These are phyloP conservation scores for Tubosaeta sp. DNA, from an alignment of 768 basidiomycete species.

Conservation along the genomic window DNA sequence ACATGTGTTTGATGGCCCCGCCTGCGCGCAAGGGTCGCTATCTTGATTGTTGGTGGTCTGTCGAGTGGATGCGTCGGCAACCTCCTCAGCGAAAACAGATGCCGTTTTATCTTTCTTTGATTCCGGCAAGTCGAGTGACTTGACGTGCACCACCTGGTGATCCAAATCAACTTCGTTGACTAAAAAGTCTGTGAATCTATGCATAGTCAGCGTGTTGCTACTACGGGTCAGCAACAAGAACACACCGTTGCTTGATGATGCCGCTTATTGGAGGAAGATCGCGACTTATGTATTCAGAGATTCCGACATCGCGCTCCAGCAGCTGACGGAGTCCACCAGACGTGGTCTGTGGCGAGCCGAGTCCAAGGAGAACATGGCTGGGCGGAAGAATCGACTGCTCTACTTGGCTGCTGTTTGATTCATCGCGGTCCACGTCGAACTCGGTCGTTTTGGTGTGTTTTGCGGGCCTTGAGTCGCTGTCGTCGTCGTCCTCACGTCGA, in stretches of 20 bases:
- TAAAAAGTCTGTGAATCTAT: slow-evolving; percentile 94
- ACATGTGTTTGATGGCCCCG: slow-evolving; percentile 4
- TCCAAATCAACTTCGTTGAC: slow-evolving; percentile 88
- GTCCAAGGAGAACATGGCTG: slow-evolving; percentile 66
- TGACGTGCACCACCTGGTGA: slow-evolving; percentile 75
- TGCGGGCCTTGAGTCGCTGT: slow-evolving; percentile 32
- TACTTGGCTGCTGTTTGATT: slow-evolving; percentile 1
- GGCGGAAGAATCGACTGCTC: slow-evolving; percentile 52
- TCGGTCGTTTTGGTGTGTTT: slow-evolving; percentile 38
- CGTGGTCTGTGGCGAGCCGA: slow-evolving; percentile 46
- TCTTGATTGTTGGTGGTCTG: slow-evolving; percentile 13
- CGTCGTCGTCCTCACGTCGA: slow-evolving; percentile 53
- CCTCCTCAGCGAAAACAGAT: slow-evolving; percentile 16
- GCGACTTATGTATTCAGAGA: slow-evolving; percentile 77
- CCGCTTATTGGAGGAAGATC: slow-evolving; percentile 74
- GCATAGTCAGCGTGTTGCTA: slow-evolving; percentile 1
- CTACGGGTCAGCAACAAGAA: slow-evolving; percentile 1
- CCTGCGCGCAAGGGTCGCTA: background rate
- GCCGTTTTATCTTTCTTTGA: slow-evolving; percentile 38
- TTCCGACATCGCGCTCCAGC: slow-evolving; percentile 81
- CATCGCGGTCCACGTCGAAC: slow-evolving; percentile 6
- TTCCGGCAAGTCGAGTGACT: slow-evolving; percentile 69
- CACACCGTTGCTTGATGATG: slow-evolving; percentile 95
- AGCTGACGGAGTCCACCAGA: slow-evolving; percentile 55
- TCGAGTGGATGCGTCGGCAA: slow-evolving; percentile 9